A percentile compares a stretch with the other conserved stretches of the same genome.
Conservation (phyloP, 441 rosid species). For the Mallotus repandus region DNA sequence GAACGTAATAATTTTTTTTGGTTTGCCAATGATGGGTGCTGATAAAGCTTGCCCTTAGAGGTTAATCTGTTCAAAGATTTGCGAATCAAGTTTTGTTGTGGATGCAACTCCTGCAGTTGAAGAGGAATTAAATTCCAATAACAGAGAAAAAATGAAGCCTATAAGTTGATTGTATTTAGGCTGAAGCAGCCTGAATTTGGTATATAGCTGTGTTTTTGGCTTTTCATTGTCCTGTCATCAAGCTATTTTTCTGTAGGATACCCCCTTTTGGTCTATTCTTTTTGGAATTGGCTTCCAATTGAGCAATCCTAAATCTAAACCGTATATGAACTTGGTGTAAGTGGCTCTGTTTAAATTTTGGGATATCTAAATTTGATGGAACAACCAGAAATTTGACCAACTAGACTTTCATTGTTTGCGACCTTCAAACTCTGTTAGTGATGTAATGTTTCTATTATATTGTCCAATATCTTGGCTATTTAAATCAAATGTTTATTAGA, state of each 20-base stretch:
- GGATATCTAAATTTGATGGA: background rate
- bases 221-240: no score
- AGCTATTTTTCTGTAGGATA: no score
- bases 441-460: background rate
- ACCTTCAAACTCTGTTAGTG: slow-evolving; percentile 8
- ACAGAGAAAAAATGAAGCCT: background rate
- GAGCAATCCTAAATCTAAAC: background rate
- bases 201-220: no score
- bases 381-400: background rate
- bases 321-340: background rate
- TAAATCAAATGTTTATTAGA: background rate
- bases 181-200: background rate
- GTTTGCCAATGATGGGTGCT: background rate
- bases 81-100: background rate
- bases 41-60: background rate
- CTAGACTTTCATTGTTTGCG: background rate
- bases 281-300: background rate
- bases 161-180: background rate
- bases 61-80: background rate
- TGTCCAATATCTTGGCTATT: background rate
- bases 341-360: background rate
- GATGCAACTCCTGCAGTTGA: slow-evolving; percentile 2
- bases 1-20: background rate
- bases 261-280: background rate
- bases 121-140: background rate